Evolutionary conservation across 768 basidiomycete genomes (phyloP), one percentile per base, ranked within the genome.

Genomic region (Termitomyces sp.): DNA sequence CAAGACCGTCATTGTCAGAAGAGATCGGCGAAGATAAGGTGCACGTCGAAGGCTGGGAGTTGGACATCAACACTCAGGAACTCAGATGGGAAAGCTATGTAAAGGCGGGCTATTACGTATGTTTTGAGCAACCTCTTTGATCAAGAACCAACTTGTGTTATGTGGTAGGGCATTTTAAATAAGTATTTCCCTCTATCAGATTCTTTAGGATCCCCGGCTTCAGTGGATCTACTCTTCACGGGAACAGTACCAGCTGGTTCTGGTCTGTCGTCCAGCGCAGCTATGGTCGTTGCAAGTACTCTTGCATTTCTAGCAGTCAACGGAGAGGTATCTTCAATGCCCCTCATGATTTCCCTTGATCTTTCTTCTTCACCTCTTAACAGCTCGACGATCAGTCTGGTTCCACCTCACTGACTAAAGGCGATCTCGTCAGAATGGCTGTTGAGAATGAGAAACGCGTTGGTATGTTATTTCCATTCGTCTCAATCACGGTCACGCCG

Each of bases 231-330:
- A 10, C 76, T 93, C 4, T 82, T 92, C 11, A 84, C 85, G 0
- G 94, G 94, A 1, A 81, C 85, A 11, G 87, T 97, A 2, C 93
- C 93, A 0, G 81, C 90, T 2, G 94, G 93, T 0, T 88, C 90
- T 0, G 93, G 94, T 0, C 72, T 96, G 5, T 92, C 89, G 7
- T 92, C 89, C 3, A 92, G 89, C 59, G 90, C 91, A 0, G 93
- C 93, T 0, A 88, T 96, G 83, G 90, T 93, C 34, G 90, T 95
- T 22, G 88, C 90, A 0, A 90, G 88, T 40, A 88, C 91, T 0
- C 74, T 95, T 30, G 82, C 87, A 0, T 90, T 94, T 66, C 72
- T 94, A 26, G 85, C 85, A 6, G 82, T 85, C 42, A 93, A 94
- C 58, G 81, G 81, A 51, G 84, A 90, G 65, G 79, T 77, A 59